A percentile compares a stretch with the other conserved stretches of the same genome.
phyloP scores from a whole-genome alignment of 2,329 filamentous ascomycete species.

The Monascus ruber region DNA sequence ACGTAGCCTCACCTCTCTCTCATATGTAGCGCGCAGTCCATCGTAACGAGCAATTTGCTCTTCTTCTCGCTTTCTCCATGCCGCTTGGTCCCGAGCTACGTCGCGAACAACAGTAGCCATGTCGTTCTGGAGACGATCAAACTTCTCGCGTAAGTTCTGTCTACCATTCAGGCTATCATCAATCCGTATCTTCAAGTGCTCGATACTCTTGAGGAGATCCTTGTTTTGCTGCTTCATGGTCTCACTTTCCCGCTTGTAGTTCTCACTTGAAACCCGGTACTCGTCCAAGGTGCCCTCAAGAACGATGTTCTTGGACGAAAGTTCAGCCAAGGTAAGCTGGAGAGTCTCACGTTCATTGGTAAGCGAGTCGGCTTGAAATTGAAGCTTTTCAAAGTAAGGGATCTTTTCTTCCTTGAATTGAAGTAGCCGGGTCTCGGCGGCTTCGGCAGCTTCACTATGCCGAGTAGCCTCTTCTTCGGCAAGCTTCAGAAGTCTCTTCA shows the following conservation, averaged over 20 bases:
- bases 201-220: conserved; percentile 61
- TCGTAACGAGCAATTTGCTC: conserved; percentile 45
- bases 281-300: conserved; percentile 53
- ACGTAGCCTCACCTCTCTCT: conserved; percentile 57
- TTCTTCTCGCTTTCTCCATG: conserved; percentile 58
- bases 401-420: conserved; percentile 59
- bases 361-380: conserved; percentile 56
- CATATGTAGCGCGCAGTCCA: conserved; percentile 44
- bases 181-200: conserved; percentile 63
- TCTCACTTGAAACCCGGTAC: conserved; percentile 49
- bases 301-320: conserved; percentile 49
- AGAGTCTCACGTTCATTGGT: conserved; percentile 54
- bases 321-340: conserved; percentile 40
- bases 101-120: conserved; percentile 70
- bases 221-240: conserved; percentile 52
- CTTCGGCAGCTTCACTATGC: conserved; percentile 43
- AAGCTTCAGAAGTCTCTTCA: conserved; percentile 57
- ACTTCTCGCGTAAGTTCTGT: conserved; percentile 72
- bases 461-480: conserved; percentile 46
- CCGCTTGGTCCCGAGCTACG: conserved; percentile 70
- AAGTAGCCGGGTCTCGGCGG: conserved; percentile 54
- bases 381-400: conserved; percentile 50
- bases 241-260: conserved; percentile 49
- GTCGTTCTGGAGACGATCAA: conserved; percentile 75
- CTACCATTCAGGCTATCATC: conserved; percentile 77